Conservation (phyloP, 2,329 filamentous ascomycete species). For the Hypoxylon sp. region DNA sequence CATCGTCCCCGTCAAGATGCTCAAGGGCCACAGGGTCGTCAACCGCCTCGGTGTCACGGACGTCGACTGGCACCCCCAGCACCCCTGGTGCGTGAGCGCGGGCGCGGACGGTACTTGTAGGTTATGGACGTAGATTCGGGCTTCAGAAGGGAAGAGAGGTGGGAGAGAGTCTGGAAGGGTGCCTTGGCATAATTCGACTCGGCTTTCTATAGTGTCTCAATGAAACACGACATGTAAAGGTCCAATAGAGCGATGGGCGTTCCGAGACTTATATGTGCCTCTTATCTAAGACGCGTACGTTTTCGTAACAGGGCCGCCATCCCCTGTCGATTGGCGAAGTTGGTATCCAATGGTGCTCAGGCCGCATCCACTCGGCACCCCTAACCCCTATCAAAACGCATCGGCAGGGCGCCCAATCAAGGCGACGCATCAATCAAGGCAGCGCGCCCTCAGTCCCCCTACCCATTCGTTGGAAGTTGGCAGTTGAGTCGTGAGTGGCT, state of each 20-base stretch:
- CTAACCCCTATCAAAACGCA: slow-evolving; percentile 12
- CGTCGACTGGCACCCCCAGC: slow-evolving; percentile 92
- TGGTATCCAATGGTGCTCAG: slow-evolving; percentile 13
- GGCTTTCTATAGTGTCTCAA: no score
- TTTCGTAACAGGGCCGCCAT: slow-evolving; percentile 4
- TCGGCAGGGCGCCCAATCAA: slow-evolving; percentile 20
- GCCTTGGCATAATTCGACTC: slow-evolving; percentile 7
- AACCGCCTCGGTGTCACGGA: slow-evolving; percentile 90
- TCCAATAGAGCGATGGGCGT: slow-evolving; percentile 36
- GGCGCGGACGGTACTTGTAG: slow-evolving; percentile 93
- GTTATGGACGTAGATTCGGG: slow-evolving; percentile 73
- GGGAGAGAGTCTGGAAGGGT: background rate
- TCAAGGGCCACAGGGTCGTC: slow-evolving; percentile 87
- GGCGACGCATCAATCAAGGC: background rate
- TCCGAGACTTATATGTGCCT: slow-evolving; percentile 25
- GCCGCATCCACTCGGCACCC: slow-evolving; percentile 14
- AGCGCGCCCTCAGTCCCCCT: no score
- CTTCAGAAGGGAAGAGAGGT: background rate
- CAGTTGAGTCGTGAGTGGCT: slow-evolving; percentile 7
- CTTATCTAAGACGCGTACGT: slow-evolving; percentile 5
- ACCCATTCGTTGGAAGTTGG: slow-evolving; percentile 8
- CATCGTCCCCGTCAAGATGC: slow-evolving; percentile 94
- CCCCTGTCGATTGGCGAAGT: slow-evolving; percentile 9
- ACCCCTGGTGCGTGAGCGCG: slow-evolving; percentile 94
- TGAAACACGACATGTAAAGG: slow-evolving; percentile 18